A percentile compares a stretch with the other conserved stretches of the same genome.
Evolutionary conservation across 768 basidiomycete genomes (phyloP).

Genomic region (Hebeloma cylindrosporum): DNA sequence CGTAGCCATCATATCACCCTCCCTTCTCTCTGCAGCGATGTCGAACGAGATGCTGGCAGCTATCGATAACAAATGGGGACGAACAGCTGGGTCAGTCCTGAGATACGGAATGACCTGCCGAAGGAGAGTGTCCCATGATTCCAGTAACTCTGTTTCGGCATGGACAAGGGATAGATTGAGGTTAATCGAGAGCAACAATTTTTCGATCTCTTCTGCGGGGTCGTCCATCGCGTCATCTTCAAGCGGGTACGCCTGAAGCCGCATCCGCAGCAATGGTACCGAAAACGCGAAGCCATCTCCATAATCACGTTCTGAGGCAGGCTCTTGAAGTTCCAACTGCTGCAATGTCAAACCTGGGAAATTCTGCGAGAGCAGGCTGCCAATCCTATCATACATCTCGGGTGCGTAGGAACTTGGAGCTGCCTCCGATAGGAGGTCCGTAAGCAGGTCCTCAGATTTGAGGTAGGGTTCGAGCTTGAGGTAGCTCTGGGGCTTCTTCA

Average conservation of each 20-base stretch:
- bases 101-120: conserved; percentile 64
- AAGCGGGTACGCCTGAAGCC: conserved; percentile 52
- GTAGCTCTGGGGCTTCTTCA: conserved; percentile 60
- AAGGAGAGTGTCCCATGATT: conserved; percentile 77
- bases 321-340: conserved; percentile 62
- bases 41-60: conserved; percentile 64
- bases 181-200: conserved; percentile 71
- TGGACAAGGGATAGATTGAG: conserved; percentile 85
- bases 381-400: conserved; percentile 61
- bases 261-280: conserved; percentile 52
- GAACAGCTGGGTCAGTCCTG: conserved; percentile 55
- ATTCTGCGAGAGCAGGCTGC: conserved; percentile 43
- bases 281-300: conserved; percentile 83
- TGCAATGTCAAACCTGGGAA: conserved; percentile 66
- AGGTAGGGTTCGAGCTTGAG: conserved; percentile 54
- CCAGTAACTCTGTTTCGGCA: conserved; percentile 69
- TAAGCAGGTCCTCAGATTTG: conserved; percentile 60
- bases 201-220: conserved; percentile 50
- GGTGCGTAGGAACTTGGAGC: conserved; percentile 73
- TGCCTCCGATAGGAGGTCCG: conserved; percentile 68
- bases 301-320: conserved; percentile 67
- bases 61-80: conserved; percentile 54
- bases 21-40: conserved; percentile 66
- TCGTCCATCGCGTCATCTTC: conserved; percentile 41
- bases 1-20: conserved; percentile 81